Base-by-base conservation (phyloP, 2,329 filamentous ascomycete species). In the Fonsecaea erecta region DNA sequence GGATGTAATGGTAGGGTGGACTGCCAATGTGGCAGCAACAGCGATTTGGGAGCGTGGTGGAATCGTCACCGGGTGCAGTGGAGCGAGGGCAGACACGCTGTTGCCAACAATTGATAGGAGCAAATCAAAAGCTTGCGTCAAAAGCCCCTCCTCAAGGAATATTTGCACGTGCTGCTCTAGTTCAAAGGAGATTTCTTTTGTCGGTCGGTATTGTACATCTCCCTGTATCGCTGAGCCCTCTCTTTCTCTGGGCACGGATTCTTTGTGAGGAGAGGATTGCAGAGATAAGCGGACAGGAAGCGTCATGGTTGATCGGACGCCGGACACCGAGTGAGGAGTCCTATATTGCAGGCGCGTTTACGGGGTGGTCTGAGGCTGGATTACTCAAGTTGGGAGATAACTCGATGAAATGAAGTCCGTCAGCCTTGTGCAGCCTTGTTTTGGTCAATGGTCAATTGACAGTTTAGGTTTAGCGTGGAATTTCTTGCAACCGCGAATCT, bases 1-100 rank as follows among this genome's bases (percentile, higher is more conserved):
- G 2, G 89, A 95, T 0, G 93, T 97, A 69, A 90, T 86, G 26
- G 82, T 79, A 0, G 94, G 94, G 73, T 97, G 92, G 14, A 95
- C 85, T n/a, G 89, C 78, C n/a, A 97, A 81, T 1, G 92, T 95
- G 51, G 84, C 87, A n/a, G 93, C 84, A 8, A 97, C 81, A 7
- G 91, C 88, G 26, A 98, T 81, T 69, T 94, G 88, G 63, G 86
- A 85, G 0, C 90, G 83, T 1, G 90, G 86, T 0, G 94, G 91
- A 18, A 92, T 78, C 64, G 85, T 85, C 11, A 85, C 85, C 0
- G 86, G 81, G 2, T 74, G 74, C 7, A 72, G 74, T 37, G 73
- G 71, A 14, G 78, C 65, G 64, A 77, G 76, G 55, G 73, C 48
- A 61, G 74, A 67, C 2, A 73, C 73, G 62, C 86, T 85, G 14